Evolutionary conservation across 495 filamentous ascomycete species (phyloP), one percentile per base, ranked within the genome.

Genomic region (Penicillium pancosmium): DNA sequence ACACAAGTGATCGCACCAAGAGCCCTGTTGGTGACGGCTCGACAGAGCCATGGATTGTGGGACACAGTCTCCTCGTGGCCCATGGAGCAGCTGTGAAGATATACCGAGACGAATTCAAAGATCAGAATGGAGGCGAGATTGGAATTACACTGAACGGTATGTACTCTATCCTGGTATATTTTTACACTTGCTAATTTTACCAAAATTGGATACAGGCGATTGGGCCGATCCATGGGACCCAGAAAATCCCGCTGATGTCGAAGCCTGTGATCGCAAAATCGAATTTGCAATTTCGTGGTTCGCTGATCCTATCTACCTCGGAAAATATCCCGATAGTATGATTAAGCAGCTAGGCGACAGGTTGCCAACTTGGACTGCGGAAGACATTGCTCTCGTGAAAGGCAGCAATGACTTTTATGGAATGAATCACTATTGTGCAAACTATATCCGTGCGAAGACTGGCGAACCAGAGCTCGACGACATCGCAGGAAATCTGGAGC

Each of bases 351-450:
- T 91, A 10, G 88, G 89, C 38, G 74, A 86, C 65, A 82, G 88
- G 6, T 78, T 92, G 50, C 88, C 88, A 13, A 75, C 78, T 16
- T 90, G 85, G 72, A 86, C 85, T 0, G 59, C 78, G 21, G 85
- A 90, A 61, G 89, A 91, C 62, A 67, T 81, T 8, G 84, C 83
- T 4, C 79, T 91, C 8, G 84, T 91, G 44, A 80, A 88, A 52
- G 88, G 88, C 41, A 89, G 85, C 69, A 91, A 91, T 68, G 88
- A 91, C 74, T 91, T 91, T 71, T 91, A 91, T 73, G 88, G 89
- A 61, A 90, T 91, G 88, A 91, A 91, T 79, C 88, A 91, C 78
- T 91, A 92, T 79, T 91, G 88, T 54, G 86, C 88, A 65, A 88
- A 91, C 80, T 92, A 88, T 77, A 86, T 92, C 76, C 86, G 85